Conservation (phyloP, 495 filamentous ascomycete species). For the Penicillium robsamsonii region DNA sequence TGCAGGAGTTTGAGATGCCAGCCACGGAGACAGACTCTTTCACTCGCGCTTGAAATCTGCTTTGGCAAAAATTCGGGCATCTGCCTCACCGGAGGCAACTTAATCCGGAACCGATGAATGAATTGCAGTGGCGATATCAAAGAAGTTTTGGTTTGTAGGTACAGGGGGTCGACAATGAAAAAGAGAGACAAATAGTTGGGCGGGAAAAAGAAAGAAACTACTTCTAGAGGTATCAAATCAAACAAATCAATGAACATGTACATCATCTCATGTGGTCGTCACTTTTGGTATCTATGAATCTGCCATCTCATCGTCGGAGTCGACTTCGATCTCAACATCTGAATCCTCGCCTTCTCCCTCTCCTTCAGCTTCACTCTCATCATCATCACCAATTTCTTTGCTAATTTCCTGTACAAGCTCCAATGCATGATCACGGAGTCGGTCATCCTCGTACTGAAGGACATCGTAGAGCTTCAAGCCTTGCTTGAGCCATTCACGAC, state of each 20-base stretch:
- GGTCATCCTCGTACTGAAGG: slow-evolving; percentile 54
- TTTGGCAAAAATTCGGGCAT: slow-evolving; percentile 32
- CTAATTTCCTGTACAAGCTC: slow-evolving; percentile 59
- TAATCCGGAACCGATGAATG: slow-evolving; percentile 36
- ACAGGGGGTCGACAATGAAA: slow-evolving; percentile 22
- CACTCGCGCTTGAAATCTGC: slow-evolving; percentile 34
- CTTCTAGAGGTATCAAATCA: slow-evolving; percentile 36
- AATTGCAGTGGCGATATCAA: slow-evolving; percentile 13
- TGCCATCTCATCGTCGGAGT: slow-evolving; percentile 51
- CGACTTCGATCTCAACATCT: slow-evolving; percentile 39
- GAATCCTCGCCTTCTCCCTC: slow-evolving; percentile 46
- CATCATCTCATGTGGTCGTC: slow-evolving; percentile 19
- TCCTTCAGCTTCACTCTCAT: slow-evolving; percentile 47
- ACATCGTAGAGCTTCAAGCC: slow-evolving; percentile 47
- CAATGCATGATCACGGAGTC: slow-evolving; percentile 49
- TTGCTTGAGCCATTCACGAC: slow-evolving; percentile 54
- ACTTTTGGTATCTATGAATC: slow-evolving; percentile 37
- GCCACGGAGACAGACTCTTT: slow-evolving; percentile 30
- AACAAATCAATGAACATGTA: slow-evolving; percentile 24
- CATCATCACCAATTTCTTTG: slow-evolving; percentile 54
- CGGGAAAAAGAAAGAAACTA: slow-evolving; percentile 5
- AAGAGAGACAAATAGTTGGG: slow-evolving; percentile 2
- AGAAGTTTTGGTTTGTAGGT: slow-evolving; percentile 4
- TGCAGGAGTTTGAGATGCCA: slow-evolving; percentile 34
- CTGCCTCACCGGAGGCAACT: slow-evolving; percentile 31